Conservation (phyloP, 805 yeast genomes). For the Metschnikowia proteae region DNA sequence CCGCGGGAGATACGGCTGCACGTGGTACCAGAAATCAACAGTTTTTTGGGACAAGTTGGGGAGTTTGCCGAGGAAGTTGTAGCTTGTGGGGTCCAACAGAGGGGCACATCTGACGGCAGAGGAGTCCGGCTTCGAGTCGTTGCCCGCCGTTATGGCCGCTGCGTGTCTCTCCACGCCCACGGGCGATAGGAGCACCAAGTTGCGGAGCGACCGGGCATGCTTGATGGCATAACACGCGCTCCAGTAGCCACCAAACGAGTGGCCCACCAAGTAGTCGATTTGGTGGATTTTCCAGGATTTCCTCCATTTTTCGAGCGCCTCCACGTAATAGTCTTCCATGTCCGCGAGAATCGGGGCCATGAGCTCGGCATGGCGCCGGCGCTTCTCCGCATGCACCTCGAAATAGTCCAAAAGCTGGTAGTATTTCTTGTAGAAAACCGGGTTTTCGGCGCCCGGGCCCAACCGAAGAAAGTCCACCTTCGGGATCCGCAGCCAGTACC, state of each 20-base stretch:
- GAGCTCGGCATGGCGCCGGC: constrained; percentile 28
- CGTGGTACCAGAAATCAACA: constrained; percentile 36
- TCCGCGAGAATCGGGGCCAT: constrained; percentile 38
- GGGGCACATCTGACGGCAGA: neutral
- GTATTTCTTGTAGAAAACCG: constrained; percentile 35
- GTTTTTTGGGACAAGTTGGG: constrained; percentile 35
- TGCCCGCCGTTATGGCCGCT: constrained; percentile 45
- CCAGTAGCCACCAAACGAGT: constrained; percentile 77
- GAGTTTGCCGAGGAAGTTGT: constrained; percentile 44
- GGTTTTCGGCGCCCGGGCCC: constrained; percentile 19
- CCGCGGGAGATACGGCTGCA: constrained; percentile 44
- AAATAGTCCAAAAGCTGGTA: constrained; percentile 38
- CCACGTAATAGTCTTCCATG: constrained; percentile 55
- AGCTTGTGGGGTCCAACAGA: constrained; percentile 39
- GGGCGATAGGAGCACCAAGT: constrained; percentile 64
- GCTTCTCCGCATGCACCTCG: constrained; percentile 24
- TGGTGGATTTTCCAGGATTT: constrained; percentile 41
- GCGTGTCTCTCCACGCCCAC: constrained; percentile 74
- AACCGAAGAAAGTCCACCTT: constrained; percentile 23
- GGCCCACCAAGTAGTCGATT: constrained; percentile 64
- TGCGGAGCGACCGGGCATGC: constrained; percentile 51
- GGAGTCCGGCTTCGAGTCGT: too few species aligned
- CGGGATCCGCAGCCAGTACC: constrained; percentile 19
- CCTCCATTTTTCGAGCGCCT: constrained; percentile 67
- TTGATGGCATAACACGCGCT: constrained; percentile 59